A percentile compares a stretch with the other conserved stretches of the same genome.
phyloP scores from a whole-genome alignment of 768 basidiomycete genomes.

The Harrya chromipes region DNA sequence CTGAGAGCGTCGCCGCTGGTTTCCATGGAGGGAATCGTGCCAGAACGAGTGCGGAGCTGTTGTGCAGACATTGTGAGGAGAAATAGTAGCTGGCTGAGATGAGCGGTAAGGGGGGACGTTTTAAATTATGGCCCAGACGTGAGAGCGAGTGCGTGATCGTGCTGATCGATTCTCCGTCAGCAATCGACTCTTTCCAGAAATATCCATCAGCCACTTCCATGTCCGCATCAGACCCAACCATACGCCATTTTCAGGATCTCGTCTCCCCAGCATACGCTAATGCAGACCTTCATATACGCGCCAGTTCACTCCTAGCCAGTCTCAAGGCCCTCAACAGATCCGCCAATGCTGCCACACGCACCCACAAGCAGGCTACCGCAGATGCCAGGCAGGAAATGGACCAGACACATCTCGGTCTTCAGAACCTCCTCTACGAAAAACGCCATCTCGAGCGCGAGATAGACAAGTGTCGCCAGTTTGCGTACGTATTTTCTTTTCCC shows the following conservation, averaged over 20 bases:
- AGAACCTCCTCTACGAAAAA: constrained; percentile 87
- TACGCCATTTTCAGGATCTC: constrained; percentile 63
- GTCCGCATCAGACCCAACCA: constrained; percentile 44
- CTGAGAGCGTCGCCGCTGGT: constrained; percentile 64
- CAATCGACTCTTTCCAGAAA: constrained; percentile 6
- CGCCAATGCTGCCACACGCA: constrained; percentile 66
- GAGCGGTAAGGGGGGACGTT: not conserved
- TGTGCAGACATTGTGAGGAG: constrained; percentile 20
- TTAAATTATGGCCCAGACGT: constrained; percentile 27
- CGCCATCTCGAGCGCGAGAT: constrained; percentile 89
- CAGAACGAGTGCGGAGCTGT: constrained; percentile 60
- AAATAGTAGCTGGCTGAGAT: not conserved
- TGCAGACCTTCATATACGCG: constrained; percentile 55
- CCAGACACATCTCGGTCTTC: constrained; percentile 79
- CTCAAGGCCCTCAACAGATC: constrained; percentile 77
- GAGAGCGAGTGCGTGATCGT: constrained; percentile 12
- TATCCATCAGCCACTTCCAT: constrained; percentile 9
- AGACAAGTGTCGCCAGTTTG: constrained; percentile 89
- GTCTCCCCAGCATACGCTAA: constrained; percentile 50
- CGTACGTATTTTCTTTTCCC: constrained; percentile 46
- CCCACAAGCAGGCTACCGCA: constrained; percentile 66
- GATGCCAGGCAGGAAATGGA: constrained; percentile 88
- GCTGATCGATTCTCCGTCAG: constrained; percentile 13
- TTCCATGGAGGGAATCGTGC: constrained; percentile 91
- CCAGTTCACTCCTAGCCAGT: constrained; percentile 73